phyloP scores from a whole-genome alignment of 164 flowering plant genomes.

The Hamamelis virginiana region DNA sequence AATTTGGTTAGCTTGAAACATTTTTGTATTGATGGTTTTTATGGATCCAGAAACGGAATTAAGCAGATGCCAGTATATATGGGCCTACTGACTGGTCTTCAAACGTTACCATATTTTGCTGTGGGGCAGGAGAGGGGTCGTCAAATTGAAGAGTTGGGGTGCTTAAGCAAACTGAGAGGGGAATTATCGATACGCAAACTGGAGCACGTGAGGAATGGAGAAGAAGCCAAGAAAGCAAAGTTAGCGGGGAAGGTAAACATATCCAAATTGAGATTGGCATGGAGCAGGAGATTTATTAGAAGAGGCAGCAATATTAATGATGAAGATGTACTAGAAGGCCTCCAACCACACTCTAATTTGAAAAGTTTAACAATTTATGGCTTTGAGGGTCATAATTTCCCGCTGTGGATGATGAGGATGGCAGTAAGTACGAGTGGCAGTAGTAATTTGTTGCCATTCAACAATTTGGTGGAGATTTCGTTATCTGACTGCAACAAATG shows the following conservation, averaged over 20 bases:
- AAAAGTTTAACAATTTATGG: background rate
- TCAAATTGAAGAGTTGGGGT: slow-evolving; percentile 2
- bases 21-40: background rate
- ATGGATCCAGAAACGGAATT: background rate
- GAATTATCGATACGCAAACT: background rate
- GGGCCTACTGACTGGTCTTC: slow-evolving; percentile 4
- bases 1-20: slow-evolving; percentile 17
- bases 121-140: background rate
- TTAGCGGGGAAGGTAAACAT: background rate
- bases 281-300: background rate
- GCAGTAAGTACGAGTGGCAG: background rate
- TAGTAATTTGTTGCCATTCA: too few relatives aligned
- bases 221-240: slow-evolving; percentile 6
- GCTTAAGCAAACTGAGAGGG: background rate
- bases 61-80: background rate
- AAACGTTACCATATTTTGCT: slow-evolving; percentile 7
- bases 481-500: background rate
- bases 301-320: background rate
- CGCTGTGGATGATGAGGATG: slow-evolving; percentile 1
- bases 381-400: background rate
- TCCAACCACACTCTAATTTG: background rate
- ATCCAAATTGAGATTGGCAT: background rate
- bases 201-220: background rate
- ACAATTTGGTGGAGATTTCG: background rate
- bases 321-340: background rate